Evolutionary conservation across 192 early-diverging fungal genomes (phyloP).

Genomic region (Diversispora epigaea): DNA sequence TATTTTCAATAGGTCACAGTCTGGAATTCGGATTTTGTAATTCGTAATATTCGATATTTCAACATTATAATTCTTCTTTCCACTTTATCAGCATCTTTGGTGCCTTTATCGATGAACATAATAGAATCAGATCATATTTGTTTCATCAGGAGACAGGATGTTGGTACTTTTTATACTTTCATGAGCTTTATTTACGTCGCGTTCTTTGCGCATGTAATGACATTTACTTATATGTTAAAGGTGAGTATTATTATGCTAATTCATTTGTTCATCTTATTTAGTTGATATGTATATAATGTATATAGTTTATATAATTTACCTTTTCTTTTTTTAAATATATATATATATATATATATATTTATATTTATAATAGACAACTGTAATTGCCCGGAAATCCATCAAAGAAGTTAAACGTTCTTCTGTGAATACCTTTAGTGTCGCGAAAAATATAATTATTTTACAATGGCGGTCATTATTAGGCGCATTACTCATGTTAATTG

Average conservation of each 20-base stretch:
- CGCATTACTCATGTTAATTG: constrained; percentile 8
- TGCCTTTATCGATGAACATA: not conserved
- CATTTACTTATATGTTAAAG: constrained; percentile 3
- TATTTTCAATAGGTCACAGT: constrained; percentile 16
- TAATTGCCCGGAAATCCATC: not conserved
- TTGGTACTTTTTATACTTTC: not conserved
- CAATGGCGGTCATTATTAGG: constrained; percentile 30
- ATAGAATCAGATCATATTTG: constrained; percentile 15
- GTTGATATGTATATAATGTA: not conserved
- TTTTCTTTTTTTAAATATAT: not conserved
- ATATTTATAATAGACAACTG: not conserved
- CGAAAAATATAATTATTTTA: not conserved
- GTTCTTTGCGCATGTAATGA: not conserved
- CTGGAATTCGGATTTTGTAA: constrained; percentile 12
- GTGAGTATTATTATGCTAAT: not conserved
- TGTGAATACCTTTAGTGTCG: not conserved
- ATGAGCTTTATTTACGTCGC: constrained; percentile 12
- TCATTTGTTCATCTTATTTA: not conserved
- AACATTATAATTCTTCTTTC: not conserved
- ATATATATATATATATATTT: not conserved
- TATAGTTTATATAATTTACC: not conserved
- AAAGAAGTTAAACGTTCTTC: not conserved
- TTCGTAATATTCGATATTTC: not conserved
- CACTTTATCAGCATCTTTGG: not conserved
- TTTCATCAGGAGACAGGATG: not conserved